These are phyloP conservation scores for Citrus unshiu DNA, from an alignment of 345 rosid genomes.

Conservation along the genomic window DNA sequence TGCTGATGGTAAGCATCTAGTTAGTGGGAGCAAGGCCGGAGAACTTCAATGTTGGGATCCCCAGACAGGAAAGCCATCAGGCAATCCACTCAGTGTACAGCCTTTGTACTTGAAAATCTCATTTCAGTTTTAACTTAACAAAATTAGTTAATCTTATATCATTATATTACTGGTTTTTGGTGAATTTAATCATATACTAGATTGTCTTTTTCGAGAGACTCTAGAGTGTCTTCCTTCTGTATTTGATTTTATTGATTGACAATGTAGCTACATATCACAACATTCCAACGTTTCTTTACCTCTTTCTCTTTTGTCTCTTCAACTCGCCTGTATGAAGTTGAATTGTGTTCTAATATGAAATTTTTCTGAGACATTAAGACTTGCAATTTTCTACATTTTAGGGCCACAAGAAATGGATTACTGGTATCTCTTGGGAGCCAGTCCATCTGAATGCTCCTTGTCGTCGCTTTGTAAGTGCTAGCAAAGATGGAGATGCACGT, in stretches of 20 bases:
- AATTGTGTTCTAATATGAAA: not conserved
- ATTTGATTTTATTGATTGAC: not conserved
- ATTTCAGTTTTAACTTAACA: not conserved
- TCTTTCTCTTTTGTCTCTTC: not conserved
- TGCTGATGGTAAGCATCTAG: slow-evolving; percentile 89
- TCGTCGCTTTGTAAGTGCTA: slow-evolving; percentile 88
- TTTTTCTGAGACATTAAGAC: slow-evolving; percentile 2
- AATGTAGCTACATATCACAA: not conserved
- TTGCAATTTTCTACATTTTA: slow-evolving; percentile 25
- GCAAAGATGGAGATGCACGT: slow-evolving; percentile 99
- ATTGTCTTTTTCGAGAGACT: not conserved
- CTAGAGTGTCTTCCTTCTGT: not conserved
- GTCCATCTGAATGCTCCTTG: slow-evolving; percentile 88
- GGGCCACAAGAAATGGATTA: slow-evolving; percentile 99
- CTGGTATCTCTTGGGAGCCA: slow-evolving; percentile 98
- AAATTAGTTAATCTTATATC: not conserved
- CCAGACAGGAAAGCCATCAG: slow-evolving; percentile 69
- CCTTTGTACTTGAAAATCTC: slow-evolving; percentile 12
- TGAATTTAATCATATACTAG: not conserved
- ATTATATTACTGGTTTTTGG: not conserved
- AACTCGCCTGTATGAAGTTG: not conserved
- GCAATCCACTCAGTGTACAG: slow-evolving; percentile 60
- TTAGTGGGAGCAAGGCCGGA: slow-evolving; percentile 87
- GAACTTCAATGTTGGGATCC: slow-evolving; percentile 87
- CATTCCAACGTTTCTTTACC: not conserved